Evolutionary conservation across 2,329 filamentous ascomycete species (phyloP).

Genomic region (Aspergillus vadensis): DNA sequence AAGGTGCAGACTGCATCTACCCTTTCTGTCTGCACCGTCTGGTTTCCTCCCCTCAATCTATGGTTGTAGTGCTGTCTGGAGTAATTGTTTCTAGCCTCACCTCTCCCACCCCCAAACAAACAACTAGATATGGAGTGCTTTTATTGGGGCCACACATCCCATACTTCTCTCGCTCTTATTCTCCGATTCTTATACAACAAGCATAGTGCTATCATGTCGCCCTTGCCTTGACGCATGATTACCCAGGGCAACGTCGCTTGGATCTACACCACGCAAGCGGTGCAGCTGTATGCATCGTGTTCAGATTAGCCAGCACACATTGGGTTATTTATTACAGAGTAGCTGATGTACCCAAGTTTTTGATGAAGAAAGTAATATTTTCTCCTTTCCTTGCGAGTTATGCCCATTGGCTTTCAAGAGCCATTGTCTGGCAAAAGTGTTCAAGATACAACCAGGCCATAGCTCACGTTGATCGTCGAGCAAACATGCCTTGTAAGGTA

Average conservation of each 20-base stretch:
- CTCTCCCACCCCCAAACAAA: not conserved
- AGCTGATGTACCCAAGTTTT: not conserved
- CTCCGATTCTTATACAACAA: not conserved
- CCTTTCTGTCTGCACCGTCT: not conserved
- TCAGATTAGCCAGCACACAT: not conserved
- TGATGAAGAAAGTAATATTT: no score
- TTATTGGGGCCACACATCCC: not conserved
- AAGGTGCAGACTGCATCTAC: not conserved
- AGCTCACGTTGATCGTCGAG: not conserved
- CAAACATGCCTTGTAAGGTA: not conserved
- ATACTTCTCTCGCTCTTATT: not conserved
- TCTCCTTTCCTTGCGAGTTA: no score
- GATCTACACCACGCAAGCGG: not conserved
- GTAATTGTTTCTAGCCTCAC: not conserved
- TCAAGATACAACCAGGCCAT: not conserved
- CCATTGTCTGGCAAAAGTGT: not conserved
- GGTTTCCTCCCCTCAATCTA: not conserved
- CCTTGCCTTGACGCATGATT: not conserved
- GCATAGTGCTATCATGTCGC: not conserved
- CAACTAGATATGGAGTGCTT: not conserved
- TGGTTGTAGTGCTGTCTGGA: not conserved
- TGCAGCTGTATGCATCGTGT: conserved; percentile 1
- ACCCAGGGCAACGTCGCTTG: not conserved
- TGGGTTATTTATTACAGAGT: not conserved
- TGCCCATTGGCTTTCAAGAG: not conserved